A percentile compares a stretch with the other conserved stretches of the same genome.
Evolutionary conservation across 306 rosid genomes (phyloP).

Genomic region (Oxytropis ochrocephala): DNA sequence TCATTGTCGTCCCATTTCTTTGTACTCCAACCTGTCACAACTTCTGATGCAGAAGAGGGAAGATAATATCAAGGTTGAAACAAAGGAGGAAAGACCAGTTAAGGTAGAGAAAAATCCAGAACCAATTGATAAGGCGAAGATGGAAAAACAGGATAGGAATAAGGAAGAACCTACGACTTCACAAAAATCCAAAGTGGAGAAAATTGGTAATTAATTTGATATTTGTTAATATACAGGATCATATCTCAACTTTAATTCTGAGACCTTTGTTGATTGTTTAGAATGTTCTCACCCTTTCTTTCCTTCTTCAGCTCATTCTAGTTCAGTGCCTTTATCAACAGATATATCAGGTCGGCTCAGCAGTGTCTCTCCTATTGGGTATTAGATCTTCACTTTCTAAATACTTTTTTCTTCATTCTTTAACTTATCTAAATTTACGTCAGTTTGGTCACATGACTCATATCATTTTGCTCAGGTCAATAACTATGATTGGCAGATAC

Average conservation of each 20-base stretch:
- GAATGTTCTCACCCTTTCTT: slow-evolving; percentile 16
- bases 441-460: neutral
- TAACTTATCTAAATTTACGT: neutral
- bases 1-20: neutral
- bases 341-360: slow-evolving; percentile 31
- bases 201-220: slow-evolving; percentile 39
- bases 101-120: slow-evolving; percentile 21
- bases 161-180: slow-evolving; percentile 23
- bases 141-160: slow-evolving; percentile 24
- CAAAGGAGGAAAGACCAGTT: slow-evolving; percentile 26
- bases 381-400: slow-evolving; percentile 17
- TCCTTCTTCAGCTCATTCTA: slow-evolving; percentile 29
- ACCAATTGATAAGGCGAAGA: slow-evolving; percentile 28
- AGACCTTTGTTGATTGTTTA: slow-evolving; percentile 14
- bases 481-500: slow-evolving; percentile 25
- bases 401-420: slow-evolving; percentile 10
- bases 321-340: slow-evolving; percentile 33
- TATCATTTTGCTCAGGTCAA: slow-evolving; percentile 20
- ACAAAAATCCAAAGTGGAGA: slow-evolving; percentile 29
- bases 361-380: slow-evolving; percentile 49
- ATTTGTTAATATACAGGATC: neutral
- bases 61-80: slow-evolving; percentile 25
- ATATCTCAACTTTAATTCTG: slow-evolving; percentile 12
- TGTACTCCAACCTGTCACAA: slow-evolving; percentile 5
- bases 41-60: slow-evolving; percentile 33